Conservation (phyloP, 352 stramenopile species). For the Elongisporangium anandrum region DNA sequence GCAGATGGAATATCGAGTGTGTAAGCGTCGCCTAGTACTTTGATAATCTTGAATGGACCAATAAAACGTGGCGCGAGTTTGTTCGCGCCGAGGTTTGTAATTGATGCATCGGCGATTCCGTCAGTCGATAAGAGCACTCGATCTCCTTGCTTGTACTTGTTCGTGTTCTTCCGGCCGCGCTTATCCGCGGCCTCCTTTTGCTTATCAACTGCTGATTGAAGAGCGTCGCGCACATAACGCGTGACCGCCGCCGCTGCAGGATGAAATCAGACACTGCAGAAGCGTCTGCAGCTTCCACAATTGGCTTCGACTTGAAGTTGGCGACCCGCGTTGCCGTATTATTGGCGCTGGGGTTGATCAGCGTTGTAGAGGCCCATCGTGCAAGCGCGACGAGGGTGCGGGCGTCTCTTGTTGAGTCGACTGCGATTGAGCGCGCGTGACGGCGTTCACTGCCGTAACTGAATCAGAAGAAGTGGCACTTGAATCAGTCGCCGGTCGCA, state of each 20-base stretch:
- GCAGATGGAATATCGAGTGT: neutral
- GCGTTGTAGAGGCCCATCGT: no score
- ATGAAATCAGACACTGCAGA: constrained; percentile 1
- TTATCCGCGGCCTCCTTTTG: constrained; percentile 21
- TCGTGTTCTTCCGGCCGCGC: constrained; percentile 6
- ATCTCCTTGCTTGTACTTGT: constrained; percentile 5
- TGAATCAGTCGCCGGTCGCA: no score
- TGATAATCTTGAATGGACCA: no score
- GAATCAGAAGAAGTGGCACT: no score
- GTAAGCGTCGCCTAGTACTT: no score
- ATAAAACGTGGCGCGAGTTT: neutral
- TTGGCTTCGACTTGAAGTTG: neutral
- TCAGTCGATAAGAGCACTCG: constrained; percentile 11
- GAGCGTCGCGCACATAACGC: constrained; percentile 14
- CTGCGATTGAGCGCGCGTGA: no score
- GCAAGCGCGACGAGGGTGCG: no score
- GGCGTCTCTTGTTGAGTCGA: no score
- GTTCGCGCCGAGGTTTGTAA: neutral
- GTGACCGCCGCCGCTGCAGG: constrained; percentile 4
- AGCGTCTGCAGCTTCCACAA: neutral
- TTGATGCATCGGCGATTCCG: neutral
- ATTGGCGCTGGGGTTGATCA: neutral
- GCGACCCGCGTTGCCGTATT: neutral
- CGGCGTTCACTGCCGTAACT: no score
- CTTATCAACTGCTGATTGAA: constrained; percentile 11